Percentiles rank a stretch among this genome's conserved stretches.
Conservation (phyloP, 1,284 basidiomycete genomes). For the Naganishia sp. region DNA sequence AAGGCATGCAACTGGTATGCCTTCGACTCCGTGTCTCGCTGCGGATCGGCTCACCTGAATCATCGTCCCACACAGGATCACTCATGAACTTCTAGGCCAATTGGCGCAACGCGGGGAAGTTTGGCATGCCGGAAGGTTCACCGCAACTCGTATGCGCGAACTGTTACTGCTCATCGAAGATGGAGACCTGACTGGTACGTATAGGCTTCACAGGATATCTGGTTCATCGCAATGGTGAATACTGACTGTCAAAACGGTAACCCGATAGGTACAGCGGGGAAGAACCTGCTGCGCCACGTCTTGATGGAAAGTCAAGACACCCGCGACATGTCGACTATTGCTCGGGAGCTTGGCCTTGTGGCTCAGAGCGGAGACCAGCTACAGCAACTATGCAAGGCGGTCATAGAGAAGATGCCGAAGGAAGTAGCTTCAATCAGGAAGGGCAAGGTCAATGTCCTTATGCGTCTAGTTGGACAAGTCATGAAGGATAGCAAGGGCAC, state of each 20-base stretch:
- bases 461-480: slow-evolving; percentile 82
- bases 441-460: slow-evolving; percentile 79
- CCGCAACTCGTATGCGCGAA: slow-evolving; percentile 67
- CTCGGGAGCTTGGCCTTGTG: slow-evolving; percentile 37
- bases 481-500: slow-evolving; percentile 82
- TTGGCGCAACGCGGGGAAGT: slow-evolving; percentile 63
- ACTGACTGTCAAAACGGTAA: neutral
- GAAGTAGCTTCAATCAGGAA: slow-evolving; percentile 69
- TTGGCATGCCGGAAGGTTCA: slow-evolving; percentile 66
- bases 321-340: slow-evolving; percentile 24
- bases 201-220: neutral
- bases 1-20: slow-evolving; percentile 80
- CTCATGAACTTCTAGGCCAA: slow-evolving; percentile 79
- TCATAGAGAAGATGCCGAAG: slow-evolving; percentile 67
- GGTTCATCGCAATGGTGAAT: too few species aligned
- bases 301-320: slow-evolving; percentile 48
- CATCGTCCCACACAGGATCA: slow-evolving; percentile 64
- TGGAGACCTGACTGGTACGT: slow-evolving; percentile 67
- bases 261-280: slow-evolving; percentile 67
- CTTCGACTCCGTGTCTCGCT: neutral
- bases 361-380: slow-evolving; percentile 50
- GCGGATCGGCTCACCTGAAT: neutral
- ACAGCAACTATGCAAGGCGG: slow-evolving; percentile 62
- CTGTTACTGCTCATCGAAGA: slow-evolving; percentile 74
- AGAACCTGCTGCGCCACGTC: slow-evolving; percentile 59